phyloP scores from a whole-genome alignment of 1,139 yeast genomes.

The Sugiyamaella neomexicana region DNA sequence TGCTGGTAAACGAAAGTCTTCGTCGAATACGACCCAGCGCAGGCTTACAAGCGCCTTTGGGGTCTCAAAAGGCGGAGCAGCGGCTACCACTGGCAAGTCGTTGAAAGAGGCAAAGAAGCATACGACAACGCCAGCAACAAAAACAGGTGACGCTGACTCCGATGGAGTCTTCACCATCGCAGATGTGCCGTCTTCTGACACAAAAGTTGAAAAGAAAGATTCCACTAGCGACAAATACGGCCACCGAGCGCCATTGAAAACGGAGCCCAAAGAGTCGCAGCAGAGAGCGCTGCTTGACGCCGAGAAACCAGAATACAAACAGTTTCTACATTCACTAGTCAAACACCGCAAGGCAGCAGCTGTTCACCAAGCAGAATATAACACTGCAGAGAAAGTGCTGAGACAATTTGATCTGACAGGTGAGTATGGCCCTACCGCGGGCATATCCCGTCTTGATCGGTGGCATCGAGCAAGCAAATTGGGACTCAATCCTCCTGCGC shows the following conservation, averaged over 20 bases:
- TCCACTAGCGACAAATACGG: too few species aligned
- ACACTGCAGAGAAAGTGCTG: conserved; percentile 38
- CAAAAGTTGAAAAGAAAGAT: neutral
- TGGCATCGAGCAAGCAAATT: conserved; percentile 92
- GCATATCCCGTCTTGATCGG: conserved; percentile 46
- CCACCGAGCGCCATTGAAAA: too few species aligned
- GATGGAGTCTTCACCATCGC: conserved; percentile 8
- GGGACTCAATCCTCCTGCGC: conserved; percentile 51
- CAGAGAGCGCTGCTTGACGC: conserved; percentile 5
- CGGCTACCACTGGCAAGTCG: conserved; percentile 1
- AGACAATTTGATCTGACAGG: conserved; percentile 40
- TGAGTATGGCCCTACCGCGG: conserved; percentile 43
- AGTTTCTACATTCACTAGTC: conserved; percentile 18
- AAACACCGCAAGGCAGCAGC: conserved; percentile 20
- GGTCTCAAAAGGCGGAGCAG: conserved; percentile 18
- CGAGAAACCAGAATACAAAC: conserved; percentile 11
- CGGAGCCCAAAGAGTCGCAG: neutral
- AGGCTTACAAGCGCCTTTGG: conserved; percentile 21
- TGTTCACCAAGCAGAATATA: conserved; percentile 37
- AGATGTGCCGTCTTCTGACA: neutral
- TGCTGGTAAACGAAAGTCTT: conserved; percentile 4
- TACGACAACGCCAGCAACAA: neutral
- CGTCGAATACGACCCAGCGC: conserved; percentile 13
- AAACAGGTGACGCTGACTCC: neutral
- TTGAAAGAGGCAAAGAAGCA: neutral